A percentile compares a stretch with the other conserved stretches of the same genome.
phyloP scores from a whole-genome alignment of 495 filamentous ascomycete genomes.

The Hypoxylon lienhwacheense region DNA sequence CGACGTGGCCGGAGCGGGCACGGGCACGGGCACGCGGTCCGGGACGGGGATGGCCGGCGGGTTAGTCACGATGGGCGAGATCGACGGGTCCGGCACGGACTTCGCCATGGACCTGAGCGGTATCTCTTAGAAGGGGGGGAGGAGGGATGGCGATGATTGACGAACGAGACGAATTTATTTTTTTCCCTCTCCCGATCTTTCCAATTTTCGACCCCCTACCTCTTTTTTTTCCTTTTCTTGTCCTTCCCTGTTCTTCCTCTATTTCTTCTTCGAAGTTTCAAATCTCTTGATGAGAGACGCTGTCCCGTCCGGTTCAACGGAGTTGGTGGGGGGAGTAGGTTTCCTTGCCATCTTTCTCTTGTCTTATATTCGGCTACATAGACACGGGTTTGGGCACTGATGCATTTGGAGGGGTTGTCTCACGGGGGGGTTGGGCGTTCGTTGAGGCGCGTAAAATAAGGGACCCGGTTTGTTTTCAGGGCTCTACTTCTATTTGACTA shows the following conservation, averaged over 20 bases:
- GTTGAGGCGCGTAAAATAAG: constrained; percentile 3
- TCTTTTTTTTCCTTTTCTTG: not conserved
- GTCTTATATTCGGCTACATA: no score
- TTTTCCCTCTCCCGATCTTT: no score
- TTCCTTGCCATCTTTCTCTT: constrained; percentile 5
- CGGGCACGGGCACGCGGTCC: constrained; percentile 3
- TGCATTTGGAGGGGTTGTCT: not conserved
- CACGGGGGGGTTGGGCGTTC: constrained; percentile 6
- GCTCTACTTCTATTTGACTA: not conserved
- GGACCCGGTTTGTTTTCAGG: not conserved
- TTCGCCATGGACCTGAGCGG: constrained; percentile 21
- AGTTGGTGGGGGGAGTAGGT: not conserved
- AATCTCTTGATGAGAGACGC: no score
- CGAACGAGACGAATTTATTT: constrained; percentile 14
- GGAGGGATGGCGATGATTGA: no score
- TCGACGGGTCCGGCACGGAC: constrained; percentile 29
- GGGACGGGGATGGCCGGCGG: constrained; percentile 7
- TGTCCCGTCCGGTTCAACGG: constrained; percentile 1
- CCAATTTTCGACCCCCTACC: no score
- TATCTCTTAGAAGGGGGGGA: constrained; percentile 9
- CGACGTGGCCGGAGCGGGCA: constrained; percentile 43
- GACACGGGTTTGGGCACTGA: constrained; percentile 8
- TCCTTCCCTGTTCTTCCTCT: no score
- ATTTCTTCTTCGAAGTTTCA: no score
- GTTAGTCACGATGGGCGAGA: constrained; percentile 28